Conservation (phyloP, 2,329 filamentous ascomycete species). For the Knufia petricola region DNA sequence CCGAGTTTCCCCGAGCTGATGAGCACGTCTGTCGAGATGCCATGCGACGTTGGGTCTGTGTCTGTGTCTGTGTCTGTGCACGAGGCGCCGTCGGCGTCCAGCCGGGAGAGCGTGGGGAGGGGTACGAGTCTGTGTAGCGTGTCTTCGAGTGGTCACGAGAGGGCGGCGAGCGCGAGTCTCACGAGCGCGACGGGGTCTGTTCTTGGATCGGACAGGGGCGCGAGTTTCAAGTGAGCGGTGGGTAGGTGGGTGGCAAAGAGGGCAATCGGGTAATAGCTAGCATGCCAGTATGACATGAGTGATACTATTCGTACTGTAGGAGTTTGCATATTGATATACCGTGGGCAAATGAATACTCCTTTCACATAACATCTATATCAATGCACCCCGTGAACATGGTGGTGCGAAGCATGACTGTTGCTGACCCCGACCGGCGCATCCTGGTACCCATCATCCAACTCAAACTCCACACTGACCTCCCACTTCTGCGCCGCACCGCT, state of each 20-base stretch:
- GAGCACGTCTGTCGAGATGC: neutral
- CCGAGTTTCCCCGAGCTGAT: conserved; percentile 5
- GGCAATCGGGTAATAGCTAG: neutral
- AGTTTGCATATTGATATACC: too few relatives aligned
- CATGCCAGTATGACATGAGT: too few relatives aligned
- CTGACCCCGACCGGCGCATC: conserved; percentile 14
- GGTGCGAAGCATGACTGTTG: conserved; percentile 13
- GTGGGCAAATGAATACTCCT: too few relatives aligned
- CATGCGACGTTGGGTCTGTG: too few relatives aligned
- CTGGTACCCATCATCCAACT: conserved; percentile 31
- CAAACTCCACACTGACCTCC: conserved; percentile 86
- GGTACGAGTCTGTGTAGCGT: neutral
- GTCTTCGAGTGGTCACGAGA: neutral
- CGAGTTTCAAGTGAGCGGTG: neutral
- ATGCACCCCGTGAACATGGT: neutral
- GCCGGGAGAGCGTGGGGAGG: neutral
- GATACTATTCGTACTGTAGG: too few relatives aligned
- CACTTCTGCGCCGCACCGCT: conserved; percentile 59
- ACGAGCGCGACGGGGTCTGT: neutral
- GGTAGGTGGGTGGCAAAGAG: too few relatives aligned
- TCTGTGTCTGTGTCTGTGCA: too few relatives aligned
- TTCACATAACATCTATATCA: too few relatives aligned
- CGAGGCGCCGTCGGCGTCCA: neutral
- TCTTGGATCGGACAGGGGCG: neutral
- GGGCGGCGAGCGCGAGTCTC: neutral